Evolutionary conservation across 352 stramenopile genomes (phyloP).

Genomic region (Blastocystis sp.): DNA sequence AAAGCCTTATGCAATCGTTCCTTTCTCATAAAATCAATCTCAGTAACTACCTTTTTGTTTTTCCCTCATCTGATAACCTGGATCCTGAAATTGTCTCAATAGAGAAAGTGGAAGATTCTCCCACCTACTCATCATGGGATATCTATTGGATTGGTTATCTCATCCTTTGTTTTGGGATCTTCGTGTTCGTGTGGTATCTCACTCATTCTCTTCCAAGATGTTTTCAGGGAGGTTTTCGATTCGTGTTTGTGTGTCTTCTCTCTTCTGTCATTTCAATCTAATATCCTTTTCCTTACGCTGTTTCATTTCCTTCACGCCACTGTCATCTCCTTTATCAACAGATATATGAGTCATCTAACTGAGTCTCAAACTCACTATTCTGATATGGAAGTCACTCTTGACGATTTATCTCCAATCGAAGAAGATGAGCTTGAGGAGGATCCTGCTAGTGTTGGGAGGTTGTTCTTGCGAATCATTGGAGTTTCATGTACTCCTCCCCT

Average conservation of each 20-base stretch:
- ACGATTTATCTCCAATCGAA: not conserved
- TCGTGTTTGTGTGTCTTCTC: not conserved
- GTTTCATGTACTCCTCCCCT: conserved; percentile 4
- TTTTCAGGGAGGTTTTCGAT: not conserved
- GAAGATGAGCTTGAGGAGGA: not conserved
- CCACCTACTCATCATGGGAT: not conserved
- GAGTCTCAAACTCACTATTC: not conserved
- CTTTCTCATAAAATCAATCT: not conserved
- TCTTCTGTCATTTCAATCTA: not conserved
- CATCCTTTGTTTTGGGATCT: not conserved
- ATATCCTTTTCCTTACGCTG: not conserved
- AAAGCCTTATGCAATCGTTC: not conserved
- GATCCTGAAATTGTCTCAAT: not conserved
- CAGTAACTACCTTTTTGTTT: not conserved
- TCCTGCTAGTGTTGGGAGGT: not conserved
- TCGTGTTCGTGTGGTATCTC: conserved; percentile 2
- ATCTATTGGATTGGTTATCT: not conserved
- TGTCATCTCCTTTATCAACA: not conserved
- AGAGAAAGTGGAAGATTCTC: not conserved
- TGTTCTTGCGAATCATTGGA: not conserved
- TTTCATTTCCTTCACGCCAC: not conserved
- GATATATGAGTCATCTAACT: not conserved
- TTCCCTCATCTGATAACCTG: not conserved
- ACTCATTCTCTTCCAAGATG: not conserved
- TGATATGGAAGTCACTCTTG: not conserved